These are phyloP conservation scores for Fagopyrum homotropicum DNA, from an alignment of 148 eudicot genomes.

Conservation along the genomic window DNA sequence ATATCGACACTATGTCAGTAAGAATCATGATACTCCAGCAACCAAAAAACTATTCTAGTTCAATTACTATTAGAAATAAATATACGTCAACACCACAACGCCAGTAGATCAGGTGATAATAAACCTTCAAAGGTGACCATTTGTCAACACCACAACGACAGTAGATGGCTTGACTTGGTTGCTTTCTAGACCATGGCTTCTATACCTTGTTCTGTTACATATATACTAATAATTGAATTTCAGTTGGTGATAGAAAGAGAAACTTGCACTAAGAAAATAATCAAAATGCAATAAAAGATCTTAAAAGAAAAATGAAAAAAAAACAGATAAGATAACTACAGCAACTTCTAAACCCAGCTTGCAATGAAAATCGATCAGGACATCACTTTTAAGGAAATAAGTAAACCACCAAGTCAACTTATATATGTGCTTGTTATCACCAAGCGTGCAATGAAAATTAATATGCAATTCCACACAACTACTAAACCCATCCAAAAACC, in stretches of 20 bases:
- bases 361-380: too few relatives aligned
- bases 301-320: neutral
- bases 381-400: too few relatives aligned
- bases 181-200: neutral
- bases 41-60: neutral
- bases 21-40: neutral
- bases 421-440: too few relatives aligned
- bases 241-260: neutral
- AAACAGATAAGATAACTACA: too few relatives aligned
- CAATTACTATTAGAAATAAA: neutral
- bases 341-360: too few relatives aligned
- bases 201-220: neutral
- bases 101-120: too few relatives aligned
- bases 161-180: neutral
- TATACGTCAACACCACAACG: neutral
- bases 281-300: neutral
- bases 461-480: too few relatives aligned
- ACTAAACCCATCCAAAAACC: too few relatives aligned
- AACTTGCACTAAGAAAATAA: neutral
- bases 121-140: slow-evolving; percentile 37
- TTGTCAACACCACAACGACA: slow-evolving; percentile 49
- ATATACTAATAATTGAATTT: neutral
- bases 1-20: neutral
- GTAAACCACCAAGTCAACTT: too few relatives aligned
- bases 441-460: too few relatives aligned